Evolutionary conservation across 495 filamentous ascomycete genomes (phyloP).

Genomic region (Talaromyces trachyspermus): DNA sequence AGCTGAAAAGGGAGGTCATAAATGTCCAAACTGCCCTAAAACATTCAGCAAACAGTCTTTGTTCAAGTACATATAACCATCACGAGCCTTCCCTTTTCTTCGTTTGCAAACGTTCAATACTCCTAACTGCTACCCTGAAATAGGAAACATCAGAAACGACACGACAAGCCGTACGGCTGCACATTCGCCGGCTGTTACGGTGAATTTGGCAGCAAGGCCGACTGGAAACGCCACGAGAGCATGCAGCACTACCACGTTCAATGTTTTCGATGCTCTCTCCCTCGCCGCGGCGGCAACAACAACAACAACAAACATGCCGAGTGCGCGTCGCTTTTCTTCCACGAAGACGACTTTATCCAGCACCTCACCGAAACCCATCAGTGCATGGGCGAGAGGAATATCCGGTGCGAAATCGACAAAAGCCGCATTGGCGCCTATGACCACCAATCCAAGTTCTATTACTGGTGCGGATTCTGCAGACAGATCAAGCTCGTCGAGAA

Average conservation of each 20-base stretch:
- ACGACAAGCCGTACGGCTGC: slow-evolving; percentile 81
- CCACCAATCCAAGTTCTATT: slow-evolving; percentile 41
- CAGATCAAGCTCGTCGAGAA: slow-evolving; percentile 48
- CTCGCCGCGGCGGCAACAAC: no score
- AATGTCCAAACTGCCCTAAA: background rate
- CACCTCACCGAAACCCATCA: slow-evolving; percentile 52
- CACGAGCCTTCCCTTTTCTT: no score
- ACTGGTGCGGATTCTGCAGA: slow-evolving; percentile 89
- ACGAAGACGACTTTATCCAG: slow-evolving; percentile 50
- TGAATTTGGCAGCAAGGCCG: slow-evolving; percentile 83
- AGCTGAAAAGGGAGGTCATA: background rate
- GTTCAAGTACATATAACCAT: background rate
- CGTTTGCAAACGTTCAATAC: background rate
- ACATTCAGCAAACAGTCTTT: slow-evolving; percentile 8
- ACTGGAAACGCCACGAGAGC: slow-evolving; percentile 95
- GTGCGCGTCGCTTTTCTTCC: slow-evolving; percentile 56
- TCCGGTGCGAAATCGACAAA: slow-evolving; percentile 40
- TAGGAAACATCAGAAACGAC: slow-evolving; percentile 86
- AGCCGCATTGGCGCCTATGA: slow-evolving; percentile 64
- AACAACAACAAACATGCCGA: slow-evolving; percentile 11
- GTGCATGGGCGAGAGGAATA: slow-evolving; percentile 27
- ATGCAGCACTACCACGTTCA: slow-evolving; percentile 74
- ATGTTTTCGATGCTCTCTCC: slow-evolving; percentile 64
- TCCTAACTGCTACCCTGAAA: background rate
- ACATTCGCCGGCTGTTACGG: slow-evolving; percentile 69